Conservation (phyloP, 495 filamentous ascomycete genomes). For the Penicillium canescens region DNA sequence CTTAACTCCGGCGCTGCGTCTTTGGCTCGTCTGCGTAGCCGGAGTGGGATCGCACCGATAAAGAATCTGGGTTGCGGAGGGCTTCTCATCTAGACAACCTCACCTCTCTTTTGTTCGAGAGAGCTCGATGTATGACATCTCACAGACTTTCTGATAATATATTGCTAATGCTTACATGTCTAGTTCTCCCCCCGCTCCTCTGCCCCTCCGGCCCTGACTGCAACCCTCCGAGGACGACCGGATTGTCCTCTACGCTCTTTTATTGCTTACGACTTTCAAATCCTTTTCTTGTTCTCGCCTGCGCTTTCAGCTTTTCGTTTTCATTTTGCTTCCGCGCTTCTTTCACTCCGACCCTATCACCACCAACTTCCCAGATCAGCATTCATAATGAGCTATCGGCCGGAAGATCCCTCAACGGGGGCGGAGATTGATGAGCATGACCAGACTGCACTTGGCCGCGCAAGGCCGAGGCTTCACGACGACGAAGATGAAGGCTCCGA, state of each 20-base stretch:
- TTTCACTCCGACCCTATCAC: conserved; percentile 3
- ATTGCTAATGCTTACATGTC: conserved; percentile 1
- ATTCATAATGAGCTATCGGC: conserved; percentile 55
- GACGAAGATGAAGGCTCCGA: conserved; percentile 87
- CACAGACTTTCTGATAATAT: neutral
- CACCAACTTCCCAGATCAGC: conserved; percentile 60
- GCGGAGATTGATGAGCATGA: conserved; percentile 77
- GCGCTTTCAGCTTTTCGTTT: conserved; percentile 7
- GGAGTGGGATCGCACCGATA: conserved; percentile 39
- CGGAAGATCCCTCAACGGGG: conserved; percentile 62
- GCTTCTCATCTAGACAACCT: conserved; percentile 14
- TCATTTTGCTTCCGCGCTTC: conserved; percentile 5
- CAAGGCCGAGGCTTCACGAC: conserved; percentile 73
- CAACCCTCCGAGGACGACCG: conserved; percentile 21
- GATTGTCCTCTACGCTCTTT: conserved; percentile 36
- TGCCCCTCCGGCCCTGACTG: conserved; percentile 27
- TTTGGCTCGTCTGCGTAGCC: conserved; percentile 29
- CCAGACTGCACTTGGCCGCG: conserved; percentile 57
- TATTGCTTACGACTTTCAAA: conserved; percentile 8
- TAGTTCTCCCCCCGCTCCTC: conserved; percentile 15
- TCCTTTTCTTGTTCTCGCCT: conserved; percentile 6
- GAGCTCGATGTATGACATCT: conserved; percentile 18
- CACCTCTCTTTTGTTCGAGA: conserved; percentile 28
- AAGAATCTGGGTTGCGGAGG: conserved; percentile 36
- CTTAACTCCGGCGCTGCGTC: conserved; percentile 35